These are phyloP conservation scores for Conticribra guillardii DNA, from an alignment of 108 stramenopile species.

Conservation along the genomic window DNA sequence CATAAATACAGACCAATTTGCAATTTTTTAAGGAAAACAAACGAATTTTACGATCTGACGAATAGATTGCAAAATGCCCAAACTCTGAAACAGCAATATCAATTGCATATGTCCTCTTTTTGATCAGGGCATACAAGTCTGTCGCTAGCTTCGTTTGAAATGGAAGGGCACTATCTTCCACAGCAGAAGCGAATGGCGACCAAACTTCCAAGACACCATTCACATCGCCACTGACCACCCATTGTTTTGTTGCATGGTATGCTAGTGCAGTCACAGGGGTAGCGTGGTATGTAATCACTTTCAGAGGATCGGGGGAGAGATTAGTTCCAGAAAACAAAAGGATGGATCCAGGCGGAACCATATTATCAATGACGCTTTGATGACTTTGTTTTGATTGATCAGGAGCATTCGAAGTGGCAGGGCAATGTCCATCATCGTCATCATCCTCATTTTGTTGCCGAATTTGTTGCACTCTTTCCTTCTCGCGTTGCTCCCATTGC, in stretches of 20 bases:
- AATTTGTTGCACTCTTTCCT: conserved; percentile 14
- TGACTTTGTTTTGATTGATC: not conserved
- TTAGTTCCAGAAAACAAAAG: conserved; percentile 56
- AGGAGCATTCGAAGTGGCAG: not conserved
- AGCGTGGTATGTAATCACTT: conserved; percentile 73
- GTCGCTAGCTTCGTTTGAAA: conserved; percentile 89
- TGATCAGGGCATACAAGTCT: conserved; percentile 88
- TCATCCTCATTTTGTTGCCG: conserved; percentile 19
- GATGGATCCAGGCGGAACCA: conserved; percentile 48
- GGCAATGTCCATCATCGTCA: conserved; percentile 33
- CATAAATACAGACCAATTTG: conserved; percentile 84
- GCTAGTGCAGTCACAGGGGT: conserved; percentile 82
- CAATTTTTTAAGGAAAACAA: conserved; percentile 82
- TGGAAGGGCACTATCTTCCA: conserved; percentile 6
- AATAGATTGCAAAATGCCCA: conserved; percentile 76
- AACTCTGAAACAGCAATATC: conserved; percentile 62
- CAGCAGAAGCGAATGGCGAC: conserved; percentile 46
- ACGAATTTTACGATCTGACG: conserved; percentile 83
- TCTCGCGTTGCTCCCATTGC: conserved; percentile 15
- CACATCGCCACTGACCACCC: conserved; percentile 81
- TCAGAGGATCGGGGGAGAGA: conserved; percentile 58
- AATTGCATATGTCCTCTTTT: conserved; percentile 82
- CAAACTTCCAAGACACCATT: conserved; percentile 95
- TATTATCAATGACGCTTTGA: not conserved
- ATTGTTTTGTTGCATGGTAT: conserved; percentile 62